Percentiles rank a stretch among this genome's conserved stretches.
Conservation (phyloP, 2,329 filamentous ascomycete species). For the Rhexocercosporidium sp. region DNA sequence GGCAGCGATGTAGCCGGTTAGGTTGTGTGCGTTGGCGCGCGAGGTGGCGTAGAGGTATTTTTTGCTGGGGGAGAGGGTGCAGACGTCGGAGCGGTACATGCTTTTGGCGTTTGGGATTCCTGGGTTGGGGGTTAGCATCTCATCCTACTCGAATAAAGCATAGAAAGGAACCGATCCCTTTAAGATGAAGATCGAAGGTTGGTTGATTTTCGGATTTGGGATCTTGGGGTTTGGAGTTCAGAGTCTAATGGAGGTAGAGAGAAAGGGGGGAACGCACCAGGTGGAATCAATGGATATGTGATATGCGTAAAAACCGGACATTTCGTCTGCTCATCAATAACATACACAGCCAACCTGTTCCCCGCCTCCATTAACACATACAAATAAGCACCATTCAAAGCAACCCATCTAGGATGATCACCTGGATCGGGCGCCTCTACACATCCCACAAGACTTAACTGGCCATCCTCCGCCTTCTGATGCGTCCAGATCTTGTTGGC, state of each 20-base stretch:
- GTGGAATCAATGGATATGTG: slow-evolving; percentile 79
- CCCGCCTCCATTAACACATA: slow-evolving; percentile 92
- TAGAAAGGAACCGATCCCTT: not conserved
- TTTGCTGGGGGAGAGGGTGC: slow-evolving; percentile 70
- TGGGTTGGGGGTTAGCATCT: slow-evolving; percentile 24
- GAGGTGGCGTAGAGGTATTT: slow-evolving; percentile 83
- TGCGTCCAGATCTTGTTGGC: slow-evolving; percentile 87
- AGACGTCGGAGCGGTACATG: slow-evolving; percentile 87
- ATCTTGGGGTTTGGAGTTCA: slow-evolving; percentile 13
- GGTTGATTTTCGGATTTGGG: not conserved
- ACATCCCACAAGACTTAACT: slow-evolving; percentile 72
- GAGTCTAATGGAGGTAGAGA: slow-evolving; percentile 42
- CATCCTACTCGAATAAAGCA: not conserved
- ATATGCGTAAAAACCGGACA: slow-evolving; percentile 80
- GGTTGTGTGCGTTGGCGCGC: slow-evolving; percentile 75
- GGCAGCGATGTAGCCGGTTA: slow-evolving; percentile 83
- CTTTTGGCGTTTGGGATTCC: slow-evolving; percentile 47
- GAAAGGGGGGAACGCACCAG: slow-evolving; percentile 52
- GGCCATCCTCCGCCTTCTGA: slow-evolving; percentile 67
- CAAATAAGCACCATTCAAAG: slow-evolving; percentile 80
- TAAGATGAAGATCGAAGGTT: too few relatives aligned
- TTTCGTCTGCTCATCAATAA: slow-evolving; percentile 75
- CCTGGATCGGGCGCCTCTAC: slow-evolving; percentile 71
- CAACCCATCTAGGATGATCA: slow-evolving; percentile 89
- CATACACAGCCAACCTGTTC: slow-evolving; percentile 81